phyloP scores from a whole-genome alignment of 2,329 filamentous ascomycete genomes.

The Fusarium sp. region DNA sequence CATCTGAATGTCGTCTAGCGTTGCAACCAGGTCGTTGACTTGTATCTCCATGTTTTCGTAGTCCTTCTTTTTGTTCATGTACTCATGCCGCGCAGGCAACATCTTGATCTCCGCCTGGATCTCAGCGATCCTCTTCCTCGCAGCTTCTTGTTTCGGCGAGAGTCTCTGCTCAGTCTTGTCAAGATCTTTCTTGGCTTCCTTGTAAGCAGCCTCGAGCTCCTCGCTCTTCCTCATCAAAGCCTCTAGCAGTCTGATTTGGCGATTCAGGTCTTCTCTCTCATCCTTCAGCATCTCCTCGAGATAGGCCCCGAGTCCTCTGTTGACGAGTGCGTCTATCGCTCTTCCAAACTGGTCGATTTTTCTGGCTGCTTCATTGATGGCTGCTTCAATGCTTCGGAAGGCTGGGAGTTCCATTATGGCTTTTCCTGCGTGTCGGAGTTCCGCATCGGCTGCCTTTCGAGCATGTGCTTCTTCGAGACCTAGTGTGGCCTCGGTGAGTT shows the following conservation, averaged over 20 bases:
- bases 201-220: neutral
- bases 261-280: neutral
- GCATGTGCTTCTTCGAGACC: neutral
- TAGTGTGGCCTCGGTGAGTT: neutral
- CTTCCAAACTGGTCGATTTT: neutral
- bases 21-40: neutral
- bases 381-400: neutral
- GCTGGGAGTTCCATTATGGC: neutral
- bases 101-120: neutral
- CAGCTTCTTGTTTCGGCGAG: neutral
- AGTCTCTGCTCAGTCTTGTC: neutral
- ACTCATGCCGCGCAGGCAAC: neutral
- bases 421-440: neutral
- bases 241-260: neutral
- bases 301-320: neutral
- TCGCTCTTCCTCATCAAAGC: neutral
- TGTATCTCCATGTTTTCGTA: neutral
- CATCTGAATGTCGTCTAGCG: neutral
- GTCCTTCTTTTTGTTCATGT: neutral
- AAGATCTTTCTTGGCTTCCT: fast-evolving
- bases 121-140: neutral
- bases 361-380: neutral
- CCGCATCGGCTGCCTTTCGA: neutral
- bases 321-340: neutral
- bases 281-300: neutral